These are phyloP conservation scores for Tylopilus orsonianus DNA, from an alignment of 1,284 basidiomycete species.

Conservation along the genomic window DNA sequence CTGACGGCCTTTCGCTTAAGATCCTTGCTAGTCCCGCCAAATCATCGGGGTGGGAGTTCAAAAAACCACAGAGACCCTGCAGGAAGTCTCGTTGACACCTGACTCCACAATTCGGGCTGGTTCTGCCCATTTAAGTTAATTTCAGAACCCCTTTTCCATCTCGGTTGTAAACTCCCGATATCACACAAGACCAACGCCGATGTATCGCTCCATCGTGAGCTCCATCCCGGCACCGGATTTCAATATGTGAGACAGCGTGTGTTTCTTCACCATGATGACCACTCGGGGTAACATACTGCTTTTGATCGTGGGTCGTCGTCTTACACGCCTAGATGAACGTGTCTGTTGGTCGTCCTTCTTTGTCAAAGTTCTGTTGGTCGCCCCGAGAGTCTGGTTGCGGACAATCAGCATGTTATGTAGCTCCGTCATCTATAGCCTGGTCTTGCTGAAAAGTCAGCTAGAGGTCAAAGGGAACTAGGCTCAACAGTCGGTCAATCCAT, in stretches of 20 bases:
- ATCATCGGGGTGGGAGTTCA: not conserved
- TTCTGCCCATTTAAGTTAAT: not conserved
- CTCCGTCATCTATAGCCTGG: too few relatives aligned
- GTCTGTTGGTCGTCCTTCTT: too few relatives aligned
- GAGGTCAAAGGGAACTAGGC: too few relatives aligned
- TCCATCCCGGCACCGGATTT: not conserved
- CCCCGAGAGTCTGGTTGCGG: too few relatives aligned
- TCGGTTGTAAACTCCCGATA: not conserved
- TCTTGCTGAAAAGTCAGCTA: too few relatives aligned
- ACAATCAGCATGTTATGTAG: too few relatives aligned
- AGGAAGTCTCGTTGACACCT: not conserved
- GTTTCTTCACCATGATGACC: not conserved
- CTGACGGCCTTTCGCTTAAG: slow-evolving; percentile 4
- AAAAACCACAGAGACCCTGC: too few relatives aligned
- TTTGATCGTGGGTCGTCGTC: too few relatives aligned
- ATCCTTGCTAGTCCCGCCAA: not conserved
- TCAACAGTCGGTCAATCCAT: not conserved
- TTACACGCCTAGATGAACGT: too few relatives aligned
- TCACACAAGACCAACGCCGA: too few relatives aligned
- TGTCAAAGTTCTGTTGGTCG: too few relatives aligned
- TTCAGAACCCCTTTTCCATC: not conserved
- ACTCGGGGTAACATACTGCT: too few relatives aligned
- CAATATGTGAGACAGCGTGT: not conserved
- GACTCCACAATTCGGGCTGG: not conserved
- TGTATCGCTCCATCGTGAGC: not conserved